These are phyloP conservation scores for Mycena galericulata DNA, from an alignment of 768 basidiomycete genomes.

Conservation along the genomic window DNA sequence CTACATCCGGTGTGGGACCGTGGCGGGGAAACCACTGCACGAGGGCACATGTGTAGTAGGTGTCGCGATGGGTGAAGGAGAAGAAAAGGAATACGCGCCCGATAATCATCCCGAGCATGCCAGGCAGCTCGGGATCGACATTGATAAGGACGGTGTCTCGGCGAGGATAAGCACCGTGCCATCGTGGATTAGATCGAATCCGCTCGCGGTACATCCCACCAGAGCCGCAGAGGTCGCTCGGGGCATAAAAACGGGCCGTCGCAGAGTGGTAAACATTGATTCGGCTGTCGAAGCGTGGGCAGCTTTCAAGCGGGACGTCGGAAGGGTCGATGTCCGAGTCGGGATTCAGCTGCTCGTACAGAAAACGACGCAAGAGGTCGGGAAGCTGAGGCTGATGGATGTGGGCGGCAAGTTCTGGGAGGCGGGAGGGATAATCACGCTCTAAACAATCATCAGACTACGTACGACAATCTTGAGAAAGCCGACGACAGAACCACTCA, in stretches of 20 bases:
- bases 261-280: slow-evolving; percentile 37
- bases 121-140: background rate
- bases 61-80: slow-evolving; percentile 23
- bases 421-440: too few species aligned
- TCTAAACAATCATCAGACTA: background rate
- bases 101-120: background rate
- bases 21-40: slow-evolving; percentile 41
- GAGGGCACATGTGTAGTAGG: slow-evolving; percentile 35
- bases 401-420: slow-evolving; percentile 30
- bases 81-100: slow-evolving; percentile 13
- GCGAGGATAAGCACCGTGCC: slow-evolving; percentile 1
- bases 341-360: slow-evolving; percentile 24
- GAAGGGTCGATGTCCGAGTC: background rate
- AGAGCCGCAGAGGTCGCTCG: slow-evolving; percentile 41
- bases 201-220: slow-evolving; percentile 21
- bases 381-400: slow-evolving; percentile 32
- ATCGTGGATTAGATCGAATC: background rate
- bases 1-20: slow-evolving; percentile 18
- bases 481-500: background rate
- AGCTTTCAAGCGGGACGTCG: slow-evolving; percentile 17
- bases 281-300: slow-evolving; percentile 29
- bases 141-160: slow-evolving; percentile 4
- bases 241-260: slow-evolving; percentile 39
- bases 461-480: background rate
- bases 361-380: slow-evolving; percentile 29